phyloP scores from a whole-genome alignment of 2,329 filamentous ascomycete species.

The Gnomoniopsis smithogilvyi region DNA sequence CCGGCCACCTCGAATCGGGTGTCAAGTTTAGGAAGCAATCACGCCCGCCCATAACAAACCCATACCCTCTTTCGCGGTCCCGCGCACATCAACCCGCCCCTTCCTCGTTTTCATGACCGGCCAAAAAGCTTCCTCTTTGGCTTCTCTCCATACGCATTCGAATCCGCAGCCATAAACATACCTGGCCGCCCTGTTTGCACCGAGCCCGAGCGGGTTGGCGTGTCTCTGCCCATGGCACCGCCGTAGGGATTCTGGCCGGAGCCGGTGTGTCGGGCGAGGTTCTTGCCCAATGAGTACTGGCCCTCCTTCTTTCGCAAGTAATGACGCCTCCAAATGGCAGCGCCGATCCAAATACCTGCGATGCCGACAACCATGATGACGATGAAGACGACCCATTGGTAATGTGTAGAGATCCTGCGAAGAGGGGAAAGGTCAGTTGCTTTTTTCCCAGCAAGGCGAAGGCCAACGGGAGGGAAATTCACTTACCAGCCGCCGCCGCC shows the following conservation, averaged over 20 bases:
- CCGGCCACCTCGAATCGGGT: too few species aligned
- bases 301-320: constrained; percentile 69
- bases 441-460: not conserved
- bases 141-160: constrained; percentile 28
- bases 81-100: not conserved
- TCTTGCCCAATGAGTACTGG: constrained; percentile 46
- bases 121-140: constrained; percentile 38
- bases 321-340: constrained; percentile 69
- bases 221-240: constrained; percentile 28
- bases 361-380: constrained; percentile 71
- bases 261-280: constrained; percentile 27
- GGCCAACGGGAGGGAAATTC: not conserved
- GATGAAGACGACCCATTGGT: constrained; percentile 79
- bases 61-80: not conserved
- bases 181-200: constrained; percentile 31
- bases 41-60: too few species aligned
- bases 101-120: not conserved
- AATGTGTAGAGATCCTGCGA: constrained; percentile 66
- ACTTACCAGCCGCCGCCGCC: constrained; percentile 43
- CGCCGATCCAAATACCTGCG: constrained; percentile 61
- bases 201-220: constrained; percentile 26
- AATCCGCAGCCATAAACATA: constrained; percentile 35
- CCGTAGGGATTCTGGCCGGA: constrained; percentile 29
- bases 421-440: not conserved
- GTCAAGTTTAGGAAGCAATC: too few species aligned